Evolutionary conservation across 169 alveolate genomes (phyloP), one percentile per base, ranked within the genome.

Genomic region (Plasmodium adleri): DNA sequence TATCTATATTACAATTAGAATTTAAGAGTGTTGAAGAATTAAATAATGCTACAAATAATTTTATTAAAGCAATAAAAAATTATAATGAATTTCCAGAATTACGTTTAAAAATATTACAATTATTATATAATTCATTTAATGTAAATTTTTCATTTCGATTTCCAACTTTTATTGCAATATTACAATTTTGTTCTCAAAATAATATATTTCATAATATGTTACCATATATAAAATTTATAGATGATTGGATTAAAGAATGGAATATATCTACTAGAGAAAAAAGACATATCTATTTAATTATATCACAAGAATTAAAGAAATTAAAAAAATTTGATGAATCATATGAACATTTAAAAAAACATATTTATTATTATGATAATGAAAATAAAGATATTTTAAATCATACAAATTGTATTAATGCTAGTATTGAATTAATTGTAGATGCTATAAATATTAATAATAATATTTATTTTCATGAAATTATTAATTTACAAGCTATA

Each of bases 241-340:
- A 93, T 32, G 92, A 93, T 3, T 93, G 96, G 96, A 93, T 93
- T 83, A 88, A 86, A 26, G 94, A 90, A 22, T 90, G 94, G 94
- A 88, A 72, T 32, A 54, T 93, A 28, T 93, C 89, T 70, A 66
- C 88, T 3, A 68, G 86, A 43, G 89, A 88, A 56, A 90, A 91
- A 71, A 88, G 92, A 20, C 72, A 88, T 39, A 88, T 93, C 0
- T 93, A 88, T 92, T 90, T 86, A 60, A 76, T 93, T 5, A 91
- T 93, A 7, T 73, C 96, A n/a, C 88, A 90, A 45, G 91, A 93
- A 63, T 73, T 93, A 8, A 94, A 93, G 32, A 91, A 88, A 66
- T 72, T 93, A 67, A 89, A 89, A 86, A 93, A 88, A 32, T 83
- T 43, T 71, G 85, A 83, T 8, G 91, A 72, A 4, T 83, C 86